Evolutionary conservation across 1,284 basidiomycete genomes (phyloP).

Genomic region (Ustilago curta): DNA sequence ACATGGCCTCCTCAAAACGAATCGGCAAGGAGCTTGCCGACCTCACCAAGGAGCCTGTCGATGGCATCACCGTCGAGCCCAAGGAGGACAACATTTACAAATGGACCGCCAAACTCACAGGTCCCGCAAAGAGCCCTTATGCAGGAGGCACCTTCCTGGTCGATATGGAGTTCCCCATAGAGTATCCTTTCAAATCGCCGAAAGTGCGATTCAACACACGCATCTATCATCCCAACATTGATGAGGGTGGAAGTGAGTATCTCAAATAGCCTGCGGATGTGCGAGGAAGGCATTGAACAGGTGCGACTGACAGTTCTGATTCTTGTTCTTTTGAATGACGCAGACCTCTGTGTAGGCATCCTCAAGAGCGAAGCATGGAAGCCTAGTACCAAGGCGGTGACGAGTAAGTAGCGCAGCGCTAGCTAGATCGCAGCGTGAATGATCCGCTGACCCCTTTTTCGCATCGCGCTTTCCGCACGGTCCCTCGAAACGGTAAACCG

Average conservation of each 20-base stretch:
- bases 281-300: too few species aligned
- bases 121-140: constrained; percentile 58
- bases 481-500: neutral
- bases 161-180: constrained; percentile 67
- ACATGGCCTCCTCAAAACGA: constrained; percentile 50
- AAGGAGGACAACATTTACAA: constrained; percentile 63
- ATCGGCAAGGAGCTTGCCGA: constrained; percentile 60
- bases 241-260: constrained; percentile 64
- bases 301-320: neutral
- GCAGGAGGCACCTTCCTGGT: constrained; percentile 65
- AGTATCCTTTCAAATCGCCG: constrained; percentile 69
- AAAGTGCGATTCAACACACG: constrained; percentile 64
- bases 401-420: constrained; percentile 49
- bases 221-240: constrained; percentile 69
- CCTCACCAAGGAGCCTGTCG: constrained; percentile 54
- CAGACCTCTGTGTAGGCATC: constrained; percentile 64
- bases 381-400: constrained; percentile 66
- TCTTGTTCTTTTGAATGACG: neutral
- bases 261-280: too few species aligned
- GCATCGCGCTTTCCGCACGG: neutral
- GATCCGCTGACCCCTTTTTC: constrained; percentile 2
- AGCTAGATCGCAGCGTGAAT: too few species aligned
- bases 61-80: constrained; percentile 55
- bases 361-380: constrained; percentile 69
- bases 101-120: constrained; percentile 57